Conservation (phyloP, 495 filamentous ascomycete species). For the Clavariopsis aquatica region DNA sequence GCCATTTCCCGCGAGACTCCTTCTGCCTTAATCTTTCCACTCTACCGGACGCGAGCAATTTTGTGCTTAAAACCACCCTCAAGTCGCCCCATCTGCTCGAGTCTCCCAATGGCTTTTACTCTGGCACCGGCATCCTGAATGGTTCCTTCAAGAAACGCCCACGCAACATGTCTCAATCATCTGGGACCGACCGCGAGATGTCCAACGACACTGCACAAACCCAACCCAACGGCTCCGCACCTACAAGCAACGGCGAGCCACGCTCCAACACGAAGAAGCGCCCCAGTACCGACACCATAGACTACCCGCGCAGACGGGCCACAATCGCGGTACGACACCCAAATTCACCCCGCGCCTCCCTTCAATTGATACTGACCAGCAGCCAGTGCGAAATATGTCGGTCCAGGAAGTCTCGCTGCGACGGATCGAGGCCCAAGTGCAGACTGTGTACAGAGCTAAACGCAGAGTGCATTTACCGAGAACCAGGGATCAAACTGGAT, state of each 20-base stretch:
- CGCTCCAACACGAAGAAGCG: conserved; percentile 37
- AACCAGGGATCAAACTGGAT: conserved; percentile 84
- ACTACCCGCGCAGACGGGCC: conserved; percentile 46
- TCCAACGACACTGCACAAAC: conserved; percentile 27
- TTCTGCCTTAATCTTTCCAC: conserved; percentile 40
- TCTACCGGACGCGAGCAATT: conserved; percentile 37
- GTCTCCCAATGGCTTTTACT: conserved; percentile 35
- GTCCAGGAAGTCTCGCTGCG: conserved; percentile 78
- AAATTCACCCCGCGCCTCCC: not conserved
- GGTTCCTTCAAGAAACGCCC: conserved; percentile 37
- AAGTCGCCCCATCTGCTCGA: conserved; percentile 38
- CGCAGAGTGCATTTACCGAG: conserved; percentile 79
- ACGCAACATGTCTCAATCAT: conserved; percentile 42
- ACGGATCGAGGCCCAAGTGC: conserved; percentile 80
- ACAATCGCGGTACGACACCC: conserved; percentile 43
- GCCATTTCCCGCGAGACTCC: conserved; percentile 36
- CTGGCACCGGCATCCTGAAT: conserved; percentile 10
- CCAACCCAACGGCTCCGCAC: conserved; percentile 25
- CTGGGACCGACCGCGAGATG: conserved; percentile 39
- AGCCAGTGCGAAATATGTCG: conserved; percentile 79
- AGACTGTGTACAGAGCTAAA: conserved; percentile 79
- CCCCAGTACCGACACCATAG: conserved; percentile 41
- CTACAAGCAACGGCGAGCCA: conserved; percentile 36
- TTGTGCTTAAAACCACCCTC: conserved; percentile 34
- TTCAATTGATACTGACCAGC: conserved; percentile 24